A percentile compares a stretch with the other conserved stretches of the same genome.
These are phyloP conservation scores for Parastagonospora avenae DNA, from an alignment of 2,329 filamentous ascomycete genomes.

Conservation along the genomic window DNA sequence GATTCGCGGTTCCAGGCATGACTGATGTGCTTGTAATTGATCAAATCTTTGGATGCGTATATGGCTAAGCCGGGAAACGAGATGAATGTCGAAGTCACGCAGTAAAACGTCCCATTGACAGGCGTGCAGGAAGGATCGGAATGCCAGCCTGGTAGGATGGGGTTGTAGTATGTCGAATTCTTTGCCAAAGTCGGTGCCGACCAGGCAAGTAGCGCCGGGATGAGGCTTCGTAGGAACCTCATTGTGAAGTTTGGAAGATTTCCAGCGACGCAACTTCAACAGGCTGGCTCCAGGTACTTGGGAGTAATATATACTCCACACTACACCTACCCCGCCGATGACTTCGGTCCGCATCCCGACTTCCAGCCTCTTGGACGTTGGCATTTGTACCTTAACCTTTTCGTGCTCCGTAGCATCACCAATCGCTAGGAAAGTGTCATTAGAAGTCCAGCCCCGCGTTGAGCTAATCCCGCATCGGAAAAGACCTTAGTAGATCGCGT, in stretches of 20 bases:
- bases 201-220: not conserved
- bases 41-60: conserved; percentile 56
- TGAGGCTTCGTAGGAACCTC: not conserved
- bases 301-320: too few species aligned
- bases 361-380: too few species aligned
- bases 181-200: not conserved
- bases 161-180: conserved; percentile 43
- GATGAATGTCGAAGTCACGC: conserved; percentile 58
- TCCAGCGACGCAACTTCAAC: not conserved
- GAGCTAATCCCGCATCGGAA: not conserved
- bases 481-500: not conserved
- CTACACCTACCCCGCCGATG: too few species aligned
- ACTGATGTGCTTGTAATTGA: conserved; percentile 16
- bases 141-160: conserved; percentile 57
- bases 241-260: not conserved
- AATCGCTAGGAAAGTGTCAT: not conserved
- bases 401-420: too few species aligned
- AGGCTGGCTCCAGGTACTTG: too few species aligned
- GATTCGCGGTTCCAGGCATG: conserved; percentile 23
- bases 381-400: too few species aligned
- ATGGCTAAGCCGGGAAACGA: conserved; percentile 59
- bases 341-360: too few species aligned
- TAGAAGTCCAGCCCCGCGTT: not conserved
- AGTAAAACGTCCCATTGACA: conserved; percentile 55
- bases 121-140: conserved; percentile 54